Evolutionary conservation across 2,329 filamentous ascomycete genomes (phyloP), one percentile per base, ranked within the genome.

Genomic region (Aureobasidium sp.): DNA sequence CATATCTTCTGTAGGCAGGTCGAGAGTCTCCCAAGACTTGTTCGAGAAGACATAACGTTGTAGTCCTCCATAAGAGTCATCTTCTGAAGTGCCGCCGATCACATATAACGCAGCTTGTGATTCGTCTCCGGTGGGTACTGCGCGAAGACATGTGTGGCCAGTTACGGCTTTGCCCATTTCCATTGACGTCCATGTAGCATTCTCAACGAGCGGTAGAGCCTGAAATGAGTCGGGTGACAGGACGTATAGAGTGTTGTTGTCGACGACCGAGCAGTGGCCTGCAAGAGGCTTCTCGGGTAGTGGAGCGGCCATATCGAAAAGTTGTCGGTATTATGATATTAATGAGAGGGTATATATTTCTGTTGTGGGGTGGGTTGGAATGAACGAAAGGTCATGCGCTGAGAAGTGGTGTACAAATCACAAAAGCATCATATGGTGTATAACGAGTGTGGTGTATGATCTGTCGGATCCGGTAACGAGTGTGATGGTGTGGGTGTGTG

Each of bases 221-320:
- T 91, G 84, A 68, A 97, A 92, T 32, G 85, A 89, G 50, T 83
- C 76, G 9, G 85, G 76, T 5, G 90, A 90, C 73, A 90, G 96
- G 49, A 89, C 86, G 77, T 95, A 97, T 59, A 97, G 84, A 13
- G 86, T 91, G 73, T 91, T 86, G 71, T 91, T 81, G 77, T 90
- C 81, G 64, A 97, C 82, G 70, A 88, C 84, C 62, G 91, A 91
- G 76, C 93, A 97, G 69, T 90, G 86, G 75, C 87, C 85, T 73
- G 85, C 83, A 72, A 97, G 78, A 65, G 86, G 79, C 71, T 85
- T 81, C 59, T 82, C 78, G 58, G 91, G 91, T 70, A 85, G 77
- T 53, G 91, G 90, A 61, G 87, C 79, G 70, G 85, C 78, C 91
- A 95, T 95, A 30, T 45, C 29, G 36, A 25, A 37, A 2, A 21